These are phyloP conservation scores for Paxillus involutus DNA, from an alignment of 768 basidiomycete genomes.

Conservation along the genomic window DNA sequence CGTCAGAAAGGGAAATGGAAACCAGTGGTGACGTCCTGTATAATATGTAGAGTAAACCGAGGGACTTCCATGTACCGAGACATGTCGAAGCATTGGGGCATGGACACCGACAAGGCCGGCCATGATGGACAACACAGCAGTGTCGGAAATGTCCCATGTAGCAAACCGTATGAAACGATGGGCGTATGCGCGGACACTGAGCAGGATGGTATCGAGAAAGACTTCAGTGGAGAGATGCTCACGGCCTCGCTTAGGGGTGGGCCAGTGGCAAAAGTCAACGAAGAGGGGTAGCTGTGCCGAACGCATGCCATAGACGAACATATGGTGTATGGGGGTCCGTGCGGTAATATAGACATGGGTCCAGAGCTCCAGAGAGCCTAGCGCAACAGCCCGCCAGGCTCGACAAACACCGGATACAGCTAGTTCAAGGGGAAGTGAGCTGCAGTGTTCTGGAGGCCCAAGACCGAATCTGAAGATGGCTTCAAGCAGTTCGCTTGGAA, in stretches of 20 bases:
- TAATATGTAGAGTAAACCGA: conserved; percentile 5
- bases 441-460: background rate
- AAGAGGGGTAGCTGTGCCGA: conserved; percentile 10
- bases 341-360: conserved; percentile 15
- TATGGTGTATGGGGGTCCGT: conserved; percentile 1
- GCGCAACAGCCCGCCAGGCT: conserved; percentile 8
- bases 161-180: conserved; percentile 8
- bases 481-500: conserved; percentile 20
- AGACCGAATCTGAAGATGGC: conserved; percentile 11
- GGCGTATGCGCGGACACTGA: background rate
- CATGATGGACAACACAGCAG: conserved; percentile 3
- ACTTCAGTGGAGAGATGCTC: background rate
- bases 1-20: conserved; percentile 10
- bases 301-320: conserved; percentile 6
- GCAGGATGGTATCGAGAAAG: conserved; percentile 5
- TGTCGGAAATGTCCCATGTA: conserved; percentile 16
- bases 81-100: conserved; percentile 5
- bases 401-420: conserved; percentile 12
- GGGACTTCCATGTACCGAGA: conserved; percentile 12
- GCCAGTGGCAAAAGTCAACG: conserved; percentile 14
- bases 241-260: background rate
- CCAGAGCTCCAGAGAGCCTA: conserved; percentile 10
- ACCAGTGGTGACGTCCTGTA: background rate
- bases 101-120: background rate
- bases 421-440: conserved; percentile 1